Evolutionary conservation across 2,329 filamentous ascomycete species (phyloP), one percentile per base, ranked within the genome.

Genomic region (Clonostachys rhizophaga): DNA sequence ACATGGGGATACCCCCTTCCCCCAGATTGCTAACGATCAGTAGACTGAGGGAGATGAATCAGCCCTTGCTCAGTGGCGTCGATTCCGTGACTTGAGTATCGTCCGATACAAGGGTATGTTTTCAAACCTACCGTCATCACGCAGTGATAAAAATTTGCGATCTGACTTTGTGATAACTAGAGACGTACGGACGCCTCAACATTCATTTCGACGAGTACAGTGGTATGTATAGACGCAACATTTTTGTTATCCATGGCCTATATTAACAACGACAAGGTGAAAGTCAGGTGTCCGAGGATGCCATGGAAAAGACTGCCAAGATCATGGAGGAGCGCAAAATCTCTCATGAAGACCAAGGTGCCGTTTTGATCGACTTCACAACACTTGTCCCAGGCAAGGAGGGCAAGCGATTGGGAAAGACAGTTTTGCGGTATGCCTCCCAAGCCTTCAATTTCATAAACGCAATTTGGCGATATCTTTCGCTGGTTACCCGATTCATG

Each of bases 361-460:
- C 87, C 42, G 76, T 83, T 55, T 79, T 91, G 48, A 76, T 91
- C 48, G 82, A 91, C 63, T 89, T 91, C 59, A 71, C 77, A 46
- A 83, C 86, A 60, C 79, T 86, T 49, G 74, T 87, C 2, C 69
- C 78, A 9, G 82, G 82, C 49, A 86, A 86, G 67, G 69, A 76
- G 47, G 83, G 82, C 53, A 88, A 87, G 70, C 81, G 78, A 49
- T 77, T 89, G 11, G 86, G 85, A 56, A 83, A 81, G 59, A 79
- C 85, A 24, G 78, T 91, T 46, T 78, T 91, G 49, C 79, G 84
- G 56, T 58, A 53, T 34, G 54, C 33, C 16, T 16, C 17, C 5
- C n/a, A 18, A n/a, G 6, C 5, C 24, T 10, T 33, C 24, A 3
- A n/a, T 34, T 42, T 12, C 13, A 7, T 20, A 39, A 45, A 39